Evolutionary conservation across 306 rosid genomes (phyloP), one percentile per base, ranked within the genome.

Genomic region (Cicer chorassanicum): DNA sequence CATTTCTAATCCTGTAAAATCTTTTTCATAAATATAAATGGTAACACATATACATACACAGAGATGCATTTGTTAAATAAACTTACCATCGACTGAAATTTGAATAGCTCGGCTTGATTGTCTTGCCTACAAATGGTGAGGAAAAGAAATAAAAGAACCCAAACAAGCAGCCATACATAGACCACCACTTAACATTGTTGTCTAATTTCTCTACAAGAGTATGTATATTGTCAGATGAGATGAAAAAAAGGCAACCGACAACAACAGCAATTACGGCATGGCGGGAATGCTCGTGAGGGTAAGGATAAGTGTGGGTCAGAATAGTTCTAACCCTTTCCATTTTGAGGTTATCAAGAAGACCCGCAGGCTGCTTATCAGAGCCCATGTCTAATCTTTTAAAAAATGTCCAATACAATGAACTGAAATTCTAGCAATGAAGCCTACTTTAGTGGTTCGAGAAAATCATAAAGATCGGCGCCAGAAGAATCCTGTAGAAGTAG

Each of bases 101-200:
- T 80, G 99, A 94, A 88, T 94, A 94, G 82, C 97, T 94, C 5
- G 97, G 99, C 74, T 94, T 88, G 83, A 94, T 86, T 79, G 99
- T 92, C 90, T 94, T 94, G 84, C 96, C 96, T 44, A 94, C 60
- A 87, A 94, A 94, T 48, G 99, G 99, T 6, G 99, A 92, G 3
- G 99, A 92, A 85, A 94, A 94, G 91, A 94, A 94, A 87, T 94
- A 94, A 83, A 94, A 94, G 88, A 94, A 92, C 41, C 97, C 96
- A 74, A 92, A 74, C 80, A 94, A 76, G 65, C 96, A 94, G 63
- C 80, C 89, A 85, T 92, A 92, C 89, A 94, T 94, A 71, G 97
- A 90, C 99, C 97, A 94, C 98, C 97, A 94, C 80, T 94, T 94
- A 74, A 92, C 56, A 85, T 92, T 94, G 74, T 84, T 92, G 83